Evolutionary conservation across 129 eudicot genomes (phyloP), one percentile per base, ranked within the genome.

Genomic region (Artemisia tridentata): DNA sequence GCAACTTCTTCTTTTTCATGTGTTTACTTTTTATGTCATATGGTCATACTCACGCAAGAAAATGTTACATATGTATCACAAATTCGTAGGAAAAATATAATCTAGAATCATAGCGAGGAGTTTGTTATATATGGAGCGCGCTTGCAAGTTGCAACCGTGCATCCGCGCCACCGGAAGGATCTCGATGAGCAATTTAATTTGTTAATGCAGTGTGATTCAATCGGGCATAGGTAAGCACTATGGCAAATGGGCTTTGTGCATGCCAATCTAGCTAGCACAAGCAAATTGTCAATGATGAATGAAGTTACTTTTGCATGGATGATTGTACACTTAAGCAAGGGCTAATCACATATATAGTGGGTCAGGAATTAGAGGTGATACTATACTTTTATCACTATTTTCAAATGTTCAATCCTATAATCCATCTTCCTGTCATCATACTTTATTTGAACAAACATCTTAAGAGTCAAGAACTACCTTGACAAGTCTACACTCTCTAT

Each of bases 261-360:
- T 70, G 65, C 23, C 75, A 43, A 70, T 70, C 54, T 18, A 71
- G 25, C 25, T 21, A 41, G 56, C 56, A 58, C 25, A 21, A 20
- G 19, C 16, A 29, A 29, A 29, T 45, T 62, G 48, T 11, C 64
- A 65, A 18, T 63, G 45, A 50, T 73, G 43, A 64, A 63, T 45
- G 27, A 52, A 46, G 43, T 71, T 21, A 57, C 65, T 51, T 68
- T 68, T 76, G 80, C 75, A 76, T 76, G 80, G 55, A 68, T 52
- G 63, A 73, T 63, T 73, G 34, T 13, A 9, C n/a, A 56, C 9
- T 75, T 75, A 68, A 75, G 47, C 41, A 25, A 41, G 57, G 4
- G 21, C 55, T 66, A 46, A 67, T 59, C 74, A 50, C 49, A 49
- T 45, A 59, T 55, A 21, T 27, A 47, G 73, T 59, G 65, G 64